phyloP scores from a whole-genome alignment of 805 yeast species.

The Cyberlindnera mississippiensis region DNA sequence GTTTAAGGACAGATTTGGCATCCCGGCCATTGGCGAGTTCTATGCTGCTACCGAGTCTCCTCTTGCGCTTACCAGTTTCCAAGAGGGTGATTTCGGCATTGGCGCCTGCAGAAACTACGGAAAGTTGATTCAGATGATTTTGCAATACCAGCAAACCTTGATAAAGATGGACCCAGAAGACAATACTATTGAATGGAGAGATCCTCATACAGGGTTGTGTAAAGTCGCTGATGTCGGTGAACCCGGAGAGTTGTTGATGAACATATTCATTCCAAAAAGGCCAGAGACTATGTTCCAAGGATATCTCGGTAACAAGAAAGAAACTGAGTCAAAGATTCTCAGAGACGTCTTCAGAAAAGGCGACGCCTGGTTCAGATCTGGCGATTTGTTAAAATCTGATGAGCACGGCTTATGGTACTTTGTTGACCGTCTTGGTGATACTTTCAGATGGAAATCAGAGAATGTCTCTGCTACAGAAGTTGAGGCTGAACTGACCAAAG shows the following conservation, averaged over 20 bases:
- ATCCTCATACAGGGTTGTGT: constrained; percentile 62
- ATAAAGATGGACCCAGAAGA: constrained; percentile 81
- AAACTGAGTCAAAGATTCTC: constrained; percentile 72
- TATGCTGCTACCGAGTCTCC: constrained; percentile 95
- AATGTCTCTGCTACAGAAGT: constrained; percentile 93
- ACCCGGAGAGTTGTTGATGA: constrained; percentile 87
- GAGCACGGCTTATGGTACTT: constrained; percentile 69
- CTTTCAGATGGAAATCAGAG: constrained; percentile 95
- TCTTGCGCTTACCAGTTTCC: constrained; percentile 77
- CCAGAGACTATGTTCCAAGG: constrained; percentile 85
- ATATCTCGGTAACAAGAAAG: constrained; percentile 73
- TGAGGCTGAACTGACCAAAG: constrained; percentile 59
- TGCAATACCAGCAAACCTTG: constrained; percentile 52
- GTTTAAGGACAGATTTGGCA: constrained; percentile 73
- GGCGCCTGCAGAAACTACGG: constrained; percentile 90
- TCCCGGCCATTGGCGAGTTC: constrained; percentile 79
- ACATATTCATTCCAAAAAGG: constrained; percentile 56
- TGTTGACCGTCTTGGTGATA: constrained; percentile 91
- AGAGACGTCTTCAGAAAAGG: constrained; percentile 76
- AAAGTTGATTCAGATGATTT: constrained; percentile 45
- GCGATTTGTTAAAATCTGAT: constrained; percentile 75
- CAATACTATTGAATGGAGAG: constrained; percentile 64
- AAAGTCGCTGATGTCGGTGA: constrained; percentile 50
- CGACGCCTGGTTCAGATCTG: constrained; percentile 88
- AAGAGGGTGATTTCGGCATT: constrained; percentile 71